These are phyloP conservation scores for Pyrus hybrid DNA, from an alignment of 331 rosid genomes.

Conservation along the genomic window DNA sequence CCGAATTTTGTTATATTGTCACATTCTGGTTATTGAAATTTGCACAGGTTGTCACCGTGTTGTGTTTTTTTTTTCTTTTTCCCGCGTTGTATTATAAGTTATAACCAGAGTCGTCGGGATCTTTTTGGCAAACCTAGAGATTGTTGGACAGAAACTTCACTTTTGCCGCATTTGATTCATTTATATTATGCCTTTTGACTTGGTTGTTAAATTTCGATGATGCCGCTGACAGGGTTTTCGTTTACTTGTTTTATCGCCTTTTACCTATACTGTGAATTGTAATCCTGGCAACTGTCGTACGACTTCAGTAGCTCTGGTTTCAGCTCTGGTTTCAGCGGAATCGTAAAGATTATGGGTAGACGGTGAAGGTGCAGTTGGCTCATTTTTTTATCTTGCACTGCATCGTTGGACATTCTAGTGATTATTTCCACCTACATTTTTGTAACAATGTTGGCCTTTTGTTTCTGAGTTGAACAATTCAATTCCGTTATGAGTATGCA, in stretches of 20 bases:
- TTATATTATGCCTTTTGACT: not conserved
- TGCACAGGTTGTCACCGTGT: slow-evolving; percentile 48
- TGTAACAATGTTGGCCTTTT: not conserved
- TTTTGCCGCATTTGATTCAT: slow-evolving; percentile 10
- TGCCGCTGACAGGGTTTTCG: not conserved
- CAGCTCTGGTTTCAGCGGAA: not conserved
- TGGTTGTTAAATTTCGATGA: not conserved
- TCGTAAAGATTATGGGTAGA: not conserved
- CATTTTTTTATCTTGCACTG: not conserved
- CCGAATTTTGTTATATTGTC: slow-evolving; percentile 52
- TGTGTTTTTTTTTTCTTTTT: not conserved
- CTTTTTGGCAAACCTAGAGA: slow-evolving; percentile 1
- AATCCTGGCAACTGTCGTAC: not conserved
- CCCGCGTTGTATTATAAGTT: slow-evolving; percentile 14
- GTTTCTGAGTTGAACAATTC: not conserved
- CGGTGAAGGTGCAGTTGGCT: not conserved
- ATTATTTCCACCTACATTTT: not conserved
- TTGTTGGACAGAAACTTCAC: slow-evolving; percentile 7
- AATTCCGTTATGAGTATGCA: not conserved
- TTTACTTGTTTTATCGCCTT: not conserved
- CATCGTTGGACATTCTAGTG: not conserved
- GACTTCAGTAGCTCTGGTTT: not conserved
- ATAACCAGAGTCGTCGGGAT: slow-evolving; percentile 2
- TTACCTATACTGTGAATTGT: not conserved
- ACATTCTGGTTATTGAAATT: slow-evolving; percentile 69